phyloP scores from a whole-genome alignment of 164 flowering plant species.

The Chimonanthus praecox region DNA sequence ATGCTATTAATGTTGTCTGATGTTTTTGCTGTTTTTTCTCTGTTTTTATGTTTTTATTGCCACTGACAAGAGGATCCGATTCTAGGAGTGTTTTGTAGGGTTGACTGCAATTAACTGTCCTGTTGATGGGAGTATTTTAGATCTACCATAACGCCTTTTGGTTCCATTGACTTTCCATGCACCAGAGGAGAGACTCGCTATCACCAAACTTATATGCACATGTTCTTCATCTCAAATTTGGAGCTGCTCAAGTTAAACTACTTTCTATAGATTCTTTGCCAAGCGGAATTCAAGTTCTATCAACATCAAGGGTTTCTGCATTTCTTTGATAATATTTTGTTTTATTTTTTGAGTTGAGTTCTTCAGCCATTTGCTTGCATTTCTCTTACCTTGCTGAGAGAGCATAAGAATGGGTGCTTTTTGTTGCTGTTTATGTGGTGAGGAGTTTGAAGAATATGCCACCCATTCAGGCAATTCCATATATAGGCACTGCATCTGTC shows the following conservation, averaged over 20 bases:
- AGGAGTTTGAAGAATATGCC: constrained; percentile 42
- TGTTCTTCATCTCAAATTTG: not conserved
- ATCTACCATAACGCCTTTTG: not conserved
- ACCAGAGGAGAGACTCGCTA: not conserved
- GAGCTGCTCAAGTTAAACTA: not conserved
- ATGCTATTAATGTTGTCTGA: not conserved
- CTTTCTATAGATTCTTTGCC: not conserved
- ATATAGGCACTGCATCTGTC: constrained; percentile 44
- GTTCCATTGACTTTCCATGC: not conserved
- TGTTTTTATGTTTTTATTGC: not conserved
- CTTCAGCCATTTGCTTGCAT: not conserved
- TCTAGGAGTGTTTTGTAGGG: not conserved
- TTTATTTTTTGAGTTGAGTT: not conserved
- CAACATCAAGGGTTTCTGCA: not conserved
- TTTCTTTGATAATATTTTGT: not conserved
- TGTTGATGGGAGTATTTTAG: not conserved
- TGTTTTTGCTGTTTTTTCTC: not conserved
- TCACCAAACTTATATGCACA: not conserved
- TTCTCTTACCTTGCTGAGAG: not conserved
- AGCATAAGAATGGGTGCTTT: constrained; percentile 39
- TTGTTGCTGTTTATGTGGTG: constrained; percentile 55
- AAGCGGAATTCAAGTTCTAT: not conserved
- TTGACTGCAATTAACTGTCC: not conserved
- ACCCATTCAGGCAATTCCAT: constrained; percentile 32
- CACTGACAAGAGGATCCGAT: not conserved